A percentile compares a stretch with the other conserved stretches of the same genome.
phyloP scores from a whole-genome alignment of 2,329 filamentous ascomycete species.

The Beauveria pseudobassiana region DNA sequence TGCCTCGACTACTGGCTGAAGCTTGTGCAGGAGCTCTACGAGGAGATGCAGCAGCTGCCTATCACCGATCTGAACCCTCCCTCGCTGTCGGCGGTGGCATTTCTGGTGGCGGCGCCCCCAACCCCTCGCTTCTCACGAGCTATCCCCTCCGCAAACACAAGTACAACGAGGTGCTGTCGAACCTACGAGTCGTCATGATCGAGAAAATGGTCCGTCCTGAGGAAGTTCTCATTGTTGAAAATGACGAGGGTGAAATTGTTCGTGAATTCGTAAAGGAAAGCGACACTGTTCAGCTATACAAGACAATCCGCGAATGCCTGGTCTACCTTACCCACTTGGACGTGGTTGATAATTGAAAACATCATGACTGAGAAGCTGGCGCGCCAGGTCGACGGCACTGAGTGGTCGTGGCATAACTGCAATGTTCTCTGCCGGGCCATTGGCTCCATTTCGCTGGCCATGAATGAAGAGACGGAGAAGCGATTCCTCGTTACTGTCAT shows the following conservation, averaged over 20 bases:
- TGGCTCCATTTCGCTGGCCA: conserved; percentile 93
- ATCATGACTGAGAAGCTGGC: conserved; percentile 99
- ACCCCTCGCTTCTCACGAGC: conserved; percentile 76
- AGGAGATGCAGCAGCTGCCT: conserved; percentile 96
- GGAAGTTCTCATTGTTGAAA: conserved; percentile 98
- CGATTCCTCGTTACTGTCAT: conserved; percentile 97
- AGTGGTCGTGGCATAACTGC: conserved; percentile 99
- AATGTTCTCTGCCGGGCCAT: conserved; percentile 99
- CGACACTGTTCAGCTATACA: conserved; percentile 98
- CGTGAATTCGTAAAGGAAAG: conserved; percentile 99
- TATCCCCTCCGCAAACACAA: conserved; percentile 97
- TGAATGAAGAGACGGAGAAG: conserved; percentile 99
- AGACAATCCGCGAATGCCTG: conserved; percentile 93
- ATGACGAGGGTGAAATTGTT: conserved; percentile 97
- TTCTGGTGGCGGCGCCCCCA: conserved; percentile 73
- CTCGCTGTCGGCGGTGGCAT: conserved; percentile 68
- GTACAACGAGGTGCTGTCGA: conserved; percentile 89
- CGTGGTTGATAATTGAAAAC: conserved; percentile 93
- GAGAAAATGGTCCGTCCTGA: conserved; percentile 99
- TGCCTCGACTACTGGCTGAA: conserved; percentile 99
- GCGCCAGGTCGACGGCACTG: conserved; percentile 85
- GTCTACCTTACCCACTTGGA: conserved; percentile 97
- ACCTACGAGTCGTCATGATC: conserved; percentile 95
- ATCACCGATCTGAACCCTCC: conserved; percentile 84
- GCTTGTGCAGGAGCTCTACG: conserved; percentile 93